Conservation (phyloP, 495 filamentous ascomycete genomes). For the Penicillium roqueforti region DNA sequence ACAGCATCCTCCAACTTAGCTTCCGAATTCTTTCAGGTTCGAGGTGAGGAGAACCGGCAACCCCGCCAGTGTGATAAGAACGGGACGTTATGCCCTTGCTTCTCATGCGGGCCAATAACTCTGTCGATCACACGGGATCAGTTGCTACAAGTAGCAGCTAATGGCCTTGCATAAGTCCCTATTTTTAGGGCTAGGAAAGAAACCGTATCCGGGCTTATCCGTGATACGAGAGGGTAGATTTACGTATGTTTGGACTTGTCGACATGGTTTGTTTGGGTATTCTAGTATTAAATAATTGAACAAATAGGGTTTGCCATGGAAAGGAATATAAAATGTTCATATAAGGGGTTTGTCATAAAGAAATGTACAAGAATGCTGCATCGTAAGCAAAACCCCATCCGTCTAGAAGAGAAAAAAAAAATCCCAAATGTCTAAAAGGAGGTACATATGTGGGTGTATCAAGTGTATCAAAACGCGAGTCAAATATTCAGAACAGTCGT, state of each 20-base stretch:
- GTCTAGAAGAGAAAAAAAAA: background rate
- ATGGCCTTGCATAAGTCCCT: background rate
- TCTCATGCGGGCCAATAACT: background rate
- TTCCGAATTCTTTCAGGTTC: too few species aligned
- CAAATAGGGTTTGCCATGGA: background rate
- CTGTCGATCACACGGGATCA: background rate
- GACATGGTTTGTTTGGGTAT: background rate
- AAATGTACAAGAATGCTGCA: slow-evolving; percentile 1
- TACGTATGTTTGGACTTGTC: background rate
- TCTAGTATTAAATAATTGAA: background rate
- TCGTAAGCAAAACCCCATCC: background rate
- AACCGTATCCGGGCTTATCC: background rate
- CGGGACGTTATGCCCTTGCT: background rate
- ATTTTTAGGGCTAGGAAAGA: background rate
- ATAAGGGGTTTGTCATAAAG: background rate
- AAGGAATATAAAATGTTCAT: background rate
- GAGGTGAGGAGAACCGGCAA: background rate
- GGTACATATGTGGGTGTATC: background rate
- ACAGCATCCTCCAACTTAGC: too few species aligned
- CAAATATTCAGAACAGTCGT: background rate
- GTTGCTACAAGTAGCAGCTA: background rate
- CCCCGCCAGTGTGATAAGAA: background rate
- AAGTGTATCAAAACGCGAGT: background rate
- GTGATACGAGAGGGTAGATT: background rate
- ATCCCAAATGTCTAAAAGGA: background rate